Evolutionary conservation across 805 yeast species (phyloP).

Genomic region (Saccharomycopsis microspora): DNA sequence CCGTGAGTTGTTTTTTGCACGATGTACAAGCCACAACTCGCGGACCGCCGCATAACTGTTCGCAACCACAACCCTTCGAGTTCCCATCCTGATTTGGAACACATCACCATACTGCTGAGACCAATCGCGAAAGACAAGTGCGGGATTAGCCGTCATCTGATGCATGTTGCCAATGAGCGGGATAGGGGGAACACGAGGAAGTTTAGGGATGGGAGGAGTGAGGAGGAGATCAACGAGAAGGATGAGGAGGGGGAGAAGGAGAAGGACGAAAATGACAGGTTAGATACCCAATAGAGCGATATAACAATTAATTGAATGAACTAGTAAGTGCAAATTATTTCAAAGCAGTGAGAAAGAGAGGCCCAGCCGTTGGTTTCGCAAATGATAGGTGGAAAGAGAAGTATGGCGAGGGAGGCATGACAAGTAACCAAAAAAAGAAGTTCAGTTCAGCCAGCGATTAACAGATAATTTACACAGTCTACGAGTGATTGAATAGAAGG

Average conservation of each 20-base stretch:
- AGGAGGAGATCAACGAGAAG: neutral
- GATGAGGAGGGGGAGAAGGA: neutral
- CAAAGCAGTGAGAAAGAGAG: no score
- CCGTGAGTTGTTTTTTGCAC: conserved; percentile 50
- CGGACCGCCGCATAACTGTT: conserved; percentile 47
- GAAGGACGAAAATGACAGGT: no score
- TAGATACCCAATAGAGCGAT: no score
- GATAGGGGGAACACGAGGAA: conserved; percentile 32
- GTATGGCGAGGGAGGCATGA: no score
- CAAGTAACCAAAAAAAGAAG: no score
- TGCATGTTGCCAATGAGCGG: conserved; percentile 44
- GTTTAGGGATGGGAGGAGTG: conserved; percentile 25
- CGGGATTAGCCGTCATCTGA: conserved; percentile 37
- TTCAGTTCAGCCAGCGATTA: no score
- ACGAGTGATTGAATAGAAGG: no score
- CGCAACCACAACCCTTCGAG: conserved; percentile 47
- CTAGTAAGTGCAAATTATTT: no score
- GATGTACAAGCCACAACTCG: conserved; percentile 39
- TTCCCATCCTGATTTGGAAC: conserved; percentile 56
- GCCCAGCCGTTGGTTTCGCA: no score
- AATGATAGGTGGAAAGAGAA: no score
- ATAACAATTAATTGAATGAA: no score
- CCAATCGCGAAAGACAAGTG: conserved; percentile 37
- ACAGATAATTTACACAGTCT: no score
- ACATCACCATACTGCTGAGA: conserved; percentile 31